These are phyloP conservation scores for Chaetomiaceae sp. DNA, from an alignment of 2,329 filamentous ascomycete genomes.

Conservation along the genomic window DNA sequence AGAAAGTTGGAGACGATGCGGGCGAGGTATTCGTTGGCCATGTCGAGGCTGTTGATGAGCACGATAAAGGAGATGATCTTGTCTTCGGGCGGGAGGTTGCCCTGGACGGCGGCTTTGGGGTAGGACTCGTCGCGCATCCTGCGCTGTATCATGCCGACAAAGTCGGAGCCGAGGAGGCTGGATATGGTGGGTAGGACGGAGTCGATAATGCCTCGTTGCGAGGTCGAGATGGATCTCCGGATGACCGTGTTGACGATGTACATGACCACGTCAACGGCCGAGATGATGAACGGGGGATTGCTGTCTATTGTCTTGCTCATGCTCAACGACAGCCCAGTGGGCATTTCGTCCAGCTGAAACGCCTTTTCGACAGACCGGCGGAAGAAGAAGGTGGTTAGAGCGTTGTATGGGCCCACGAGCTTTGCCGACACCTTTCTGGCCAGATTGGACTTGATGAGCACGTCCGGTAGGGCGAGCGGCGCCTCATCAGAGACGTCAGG, in stretches of 20 bases:
- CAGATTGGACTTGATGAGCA: constrained; percentile 75
- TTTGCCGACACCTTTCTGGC: constrained; percentile 71
- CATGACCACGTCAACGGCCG: constrained; percentile 97
- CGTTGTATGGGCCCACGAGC: constrained; percentile 77
- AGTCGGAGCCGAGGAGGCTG: constrained; percentile 79
- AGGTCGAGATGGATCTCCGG: constrained; percentile 80
- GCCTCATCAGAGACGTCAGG: constrained; percentile 48
- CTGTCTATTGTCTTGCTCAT: constrained; percentile 66
- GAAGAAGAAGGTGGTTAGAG: constrained; percentile 95
- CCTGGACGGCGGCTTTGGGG: constrained; percentile 72
- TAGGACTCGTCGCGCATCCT: constrained; percentile 98
- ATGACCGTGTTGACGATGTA: constrained; percentile 95
- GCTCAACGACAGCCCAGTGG: constrained; percentile 72
- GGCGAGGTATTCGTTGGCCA: constrained; percentile 83
- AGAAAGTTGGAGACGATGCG: constrained; percentile 75
- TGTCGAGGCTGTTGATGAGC: constrained; percentile 91
- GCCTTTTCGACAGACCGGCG: constrained; percentile 94
- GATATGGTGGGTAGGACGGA: constrained; percentile 75
- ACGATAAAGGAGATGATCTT: constrained; percentile 87
- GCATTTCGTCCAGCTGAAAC: constrained; percentile 91
- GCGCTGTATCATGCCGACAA: constrained; percentile 93
- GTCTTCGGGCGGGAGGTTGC: constrained; percentile 79
- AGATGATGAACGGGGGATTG: constrained; percentile 86
- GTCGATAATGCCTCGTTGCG: constrained; percentile 71
- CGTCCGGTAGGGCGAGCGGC: constrained; percentile 62